Evolutionary conservation across 2,329 filamentous ascomycete species (phyloP), one percentile per base, ranked within the genome.

Genomic region (Colletotrichum shisoi): DNA sequence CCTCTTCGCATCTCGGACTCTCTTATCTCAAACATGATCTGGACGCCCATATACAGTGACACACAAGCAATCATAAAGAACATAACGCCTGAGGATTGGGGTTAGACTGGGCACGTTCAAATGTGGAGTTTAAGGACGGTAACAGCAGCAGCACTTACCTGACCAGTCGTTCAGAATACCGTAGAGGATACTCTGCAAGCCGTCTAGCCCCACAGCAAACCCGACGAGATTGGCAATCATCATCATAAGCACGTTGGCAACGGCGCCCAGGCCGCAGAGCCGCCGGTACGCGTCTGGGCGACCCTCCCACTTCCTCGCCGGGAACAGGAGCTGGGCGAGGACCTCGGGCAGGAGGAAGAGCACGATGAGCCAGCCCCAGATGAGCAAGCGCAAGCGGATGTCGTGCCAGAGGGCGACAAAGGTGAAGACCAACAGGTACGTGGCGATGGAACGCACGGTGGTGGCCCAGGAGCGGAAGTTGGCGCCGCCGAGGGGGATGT

Each of bases 341-440:
- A 94, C 87, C 81, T 99, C 95, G 0, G 95, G 95, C 7, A 97
- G 77, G 77, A 99, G 92, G 79, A 99, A 99, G 27, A 98, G 80
- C 0, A 96, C 94, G 70, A 99, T 88, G 45, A 99, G 84, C 95
- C 95, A 99, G 34, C 95, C 94, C 95, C 95, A 99, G 77, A 96
- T 90, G 39, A 99, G 84, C 45, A 99, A 83, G 11, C 91, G 87
- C 37, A 98, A 85, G 79, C 96, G 90, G 74, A 99, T 96, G 73
- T 99, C 95, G 79, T 99, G 95, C 95, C 95, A 99, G 34, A 99
- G 83, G 0, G 95, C 96, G 27, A 99, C 95, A 74, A 99, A 99
- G 0, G 93, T 97, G 76, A 99, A 99, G 39, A 97, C 92, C 4
- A 90, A 80, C 2, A 96, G 82, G 76, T 93, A 95, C 63, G 94